These are phyloP conservation scores for Tricholoma matsutake DNA, from an alignment of 768 basidiomycete genomes.

Conservation along the genomic window DNA sequence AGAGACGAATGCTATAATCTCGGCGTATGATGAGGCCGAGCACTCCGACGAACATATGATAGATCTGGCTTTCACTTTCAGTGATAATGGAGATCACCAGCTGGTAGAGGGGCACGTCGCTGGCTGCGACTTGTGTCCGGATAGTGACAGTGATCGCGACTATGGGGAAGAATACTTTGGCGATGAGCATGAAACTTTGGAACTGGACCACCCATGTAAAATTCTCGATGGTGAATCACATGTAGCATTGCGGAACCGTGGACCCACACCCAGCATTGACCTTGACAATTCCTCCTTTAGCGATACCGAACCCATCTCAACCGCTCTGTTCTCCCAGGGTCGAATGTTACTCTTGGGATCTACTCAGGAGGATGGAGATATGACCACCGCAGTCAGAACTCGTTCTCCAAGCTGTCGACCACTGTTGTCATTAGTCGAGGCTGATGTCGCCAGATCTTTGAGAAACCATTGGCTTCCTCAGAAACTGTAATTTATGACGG, in stretches of 20 bases:
- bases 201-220: background rate
- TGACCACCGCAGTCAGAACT: background rate
- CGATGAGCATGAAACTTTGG: background rate
- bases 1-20: background rate
- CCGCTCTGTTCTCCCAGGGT: slow-evolving; percentile 27
- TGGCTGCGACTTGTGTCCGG: background rate
- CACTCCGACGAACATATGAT: background rate
- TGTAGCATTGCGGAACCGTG: background rate
- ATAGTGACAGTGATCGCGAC: background rate
- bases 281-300: background rate
- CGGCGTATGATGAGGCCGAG: background rate
- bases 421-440: slow-evolving; percentile 48
- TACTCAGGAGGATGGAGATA: slow-evolving; percentile 8
- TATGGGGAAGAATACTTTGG: background rate
- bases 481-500: slow-evolving; percentile 46
- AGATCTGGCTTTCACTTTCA: background rate
- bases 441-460: slow-evolving; percentile 56
- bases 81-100: background rate
- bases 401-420: background rate
- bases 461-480: slow-evolving; percentile 68
- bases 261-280: background rate
- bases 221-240: background rate
- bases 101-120: background rate
- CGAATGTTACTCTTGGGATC: slow-evolving; percentile 47
- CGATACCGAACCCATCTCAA: background rate